Evolutionary conservation across 495 filamentous ascomycete genomes (phyloP).

Genomic region (Lophiostoma macrostomum): DNA sequence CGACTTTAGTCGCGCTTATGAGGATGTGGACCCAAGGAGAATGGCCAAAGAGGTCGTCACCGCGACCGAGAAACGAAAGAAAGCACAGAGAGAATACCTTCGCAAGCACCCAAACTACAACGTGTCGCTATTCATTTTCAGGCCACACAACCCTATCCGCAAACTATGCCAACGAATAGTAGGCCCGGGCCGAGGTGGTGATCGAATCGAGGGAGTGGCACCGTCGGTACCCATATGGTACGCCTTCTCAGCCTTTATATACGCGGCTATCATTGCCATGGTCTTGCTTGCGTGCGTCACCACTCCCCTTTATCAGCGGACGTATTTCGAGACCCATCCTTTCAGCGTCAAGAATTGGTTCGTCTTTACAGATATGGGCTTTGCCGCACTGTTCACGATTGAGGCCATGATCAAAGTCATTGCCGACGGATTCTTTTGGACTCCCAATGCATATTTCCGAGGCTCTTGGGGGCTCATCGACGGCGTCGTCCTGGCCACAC

Average conservation of each 20-base stretch:
- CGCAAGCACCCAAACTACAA: conserved; percentile 87
- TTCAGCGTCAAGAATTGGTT: conserved; percentile 78
- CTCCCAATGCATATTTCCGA: conserved; percentile 94
- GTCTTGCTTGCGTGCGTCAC: conserved; percentile 92
- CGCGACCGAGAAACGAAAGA: conserved; percentile 75
- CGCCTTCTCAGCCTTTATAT: conserved; percentile 87
- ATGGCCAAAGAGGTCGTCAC: conserved; percentile 89
- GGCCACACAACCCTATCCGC: conserved; percentile 69
- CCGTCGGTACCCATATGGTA: conserved; percentile 90
- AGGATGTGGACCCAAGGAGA: conserved; percentile 75
- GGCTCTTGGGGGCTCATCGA: conserved; percentile 98
- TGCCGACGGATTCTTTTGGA: conserved; percentile 95
- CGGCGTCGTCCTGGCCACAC: conserved; percentile 83
- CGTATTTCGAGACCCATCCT: conserved; percentile 62
- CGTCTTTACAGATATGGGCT: conserved; percentile 83
- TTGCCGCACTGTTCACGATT: conserved; percentile 80
- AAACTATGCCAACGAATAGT: conserved; percentile 86
- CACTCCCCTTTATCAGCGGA: conserved; percentile 86
- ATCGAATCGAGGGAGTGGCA: conserved; percentile 80
- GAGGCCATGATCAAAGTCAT: conserved; percentile 92
- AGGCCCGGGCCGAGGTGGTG: conserved; percentile 80
- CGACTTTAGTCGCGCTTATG: conserved; percentile 67
- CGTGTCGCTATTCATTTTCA: conserved; percentile 84
- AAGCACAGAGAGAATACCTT: conserved; percentile 86
- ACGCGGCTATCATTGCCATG: conserved; percentile 93